phyloP scores from a whole-genome alignment of 495 filamentous ascomycete genomes.

The Chaetomium tenue region DNA sequence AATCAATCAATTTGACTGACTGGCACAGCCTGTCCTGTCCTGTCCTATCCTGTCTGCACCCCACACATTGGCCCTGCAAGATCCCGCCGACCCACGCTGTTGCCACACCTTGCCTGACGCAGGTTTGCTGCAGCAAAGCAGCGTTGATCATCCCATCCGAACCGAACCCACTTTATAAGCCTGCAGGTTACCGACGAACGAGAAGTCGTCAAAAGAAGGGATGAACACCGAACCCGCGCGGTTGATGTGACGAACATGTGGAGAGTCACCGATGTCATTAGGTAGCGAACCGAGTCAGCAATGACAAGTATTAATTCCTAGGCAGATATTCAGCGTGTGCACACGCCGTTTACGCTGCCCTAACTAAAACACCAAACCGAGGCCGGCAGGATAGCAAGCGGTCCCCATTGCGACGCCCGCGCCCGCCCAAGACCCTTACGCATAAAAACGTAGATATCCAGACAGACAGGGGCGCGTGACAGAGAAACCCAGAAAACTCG shows the following conservation, averaged over 20 bases:
- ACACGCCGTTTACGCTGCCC: constrained; percentile 10
- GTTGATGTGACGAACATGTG: background rate
- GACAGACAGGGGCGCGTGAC: background rate
- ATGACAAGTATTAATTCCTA: constrained; percentile 16
- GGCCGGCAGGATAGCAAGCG: background rate
- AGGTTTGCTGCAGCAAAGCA: background rate
- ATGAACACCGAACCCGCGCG: background rate
- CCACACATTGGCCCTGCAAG: background rate
- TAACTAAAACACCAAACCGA: constrained; percentile 4
- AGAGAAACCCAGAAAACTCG: background rate
- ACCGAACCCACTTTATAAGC: background rate
- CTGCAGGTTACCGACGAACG: constrained; percentile 5
- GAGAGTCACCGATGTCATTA: background rate
- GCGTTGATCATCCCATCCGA: background rate
- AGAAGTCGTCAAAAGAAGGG: background rate
- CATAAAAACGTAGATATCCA: constrained; percentile 3
- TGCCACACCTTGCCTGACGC: background rate
- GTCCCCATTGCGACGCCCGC: background rate
- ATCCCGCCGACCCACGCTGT: background rate
- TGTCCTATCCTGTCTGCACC: background rate
- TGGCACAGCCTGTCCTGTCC: no score
- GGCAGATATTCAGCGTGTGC: background rate
- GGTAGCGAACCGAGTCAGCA: background rate
- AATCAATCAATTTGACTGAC: background rate
- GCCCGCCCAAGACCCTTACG: background rate